Evolutionary conservation across 257 asterid species (phyloP).

Genomic region (Primulina eburnea): DNA sequence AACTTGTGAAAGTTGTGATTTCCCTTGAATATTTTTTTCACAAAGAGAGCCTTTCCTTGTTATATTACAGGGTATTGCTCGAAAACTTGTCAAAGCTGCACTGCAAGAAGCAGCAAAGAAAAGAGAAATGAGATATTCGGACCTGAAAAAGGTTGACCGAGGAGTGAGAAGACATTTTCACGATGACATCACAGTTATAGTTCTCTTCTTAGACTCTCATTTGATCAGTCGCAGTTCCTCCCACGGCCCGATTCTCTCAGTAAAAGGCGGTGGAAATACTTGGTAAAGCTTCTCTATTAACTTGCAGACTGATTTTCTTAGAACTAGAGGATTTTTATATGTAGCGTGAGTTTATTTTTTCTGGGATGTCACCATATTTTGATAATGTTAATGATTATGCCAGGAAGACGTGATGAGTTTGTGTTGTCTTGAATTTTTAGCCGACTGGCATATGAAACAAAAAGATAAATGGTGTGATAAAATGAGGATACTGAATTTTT

Average conservation of each 20-base stretch:
- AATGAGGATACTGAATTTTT: constrained; percentile 21
- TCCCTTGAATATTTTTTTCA: neutral
- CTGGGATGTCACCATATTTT: constrained; percentile 24
- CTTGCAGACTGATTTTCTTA: constrained; percentile 14
- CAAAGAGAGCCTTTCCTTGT: constrained; percentile 8
- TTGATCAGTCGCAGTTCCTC: constrained; percentile 45
- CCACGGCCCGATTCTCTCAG: constrained; percentile 42
- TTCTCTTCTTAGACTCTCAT: constrained; percentile 55
- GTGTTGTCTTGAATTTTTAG: constrained; percentile 11
- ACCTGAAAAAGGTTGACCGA: constrained; percentile 58
- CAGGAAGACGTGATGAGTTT: constrained; percentile 31
- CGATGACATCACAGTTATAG: constrained; percentile 73
- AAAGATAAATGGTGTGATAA: constrained; percentile 17
- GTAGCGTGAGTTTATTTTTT: neutral
- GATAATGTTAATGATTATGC: constrained; percentile 48
- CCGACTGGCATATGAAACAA: constrained; percentile 55
- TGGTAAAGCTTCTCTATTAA: constrained; percentile 19
- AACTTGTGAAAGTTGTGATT: neutral
- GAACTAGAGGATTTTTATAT: neutral
- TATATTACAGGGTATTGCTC: constrained; percentile 65
- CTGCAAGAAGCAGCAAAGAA: constrained; percentile 67
- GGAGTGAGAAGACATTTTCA: constrained; percentile 82
- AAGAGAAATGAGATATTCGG: constrained; percentile 72
- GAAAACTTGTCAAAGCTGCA: constrained; percentile 59
- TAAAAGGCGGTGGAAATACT: constrained; percentile 48